These are phyloP conservation scores for Bruguiera gymnorhiza DNA, from an alignment of 345 rosid genomes.

Conservation along the genomic window DNA sequence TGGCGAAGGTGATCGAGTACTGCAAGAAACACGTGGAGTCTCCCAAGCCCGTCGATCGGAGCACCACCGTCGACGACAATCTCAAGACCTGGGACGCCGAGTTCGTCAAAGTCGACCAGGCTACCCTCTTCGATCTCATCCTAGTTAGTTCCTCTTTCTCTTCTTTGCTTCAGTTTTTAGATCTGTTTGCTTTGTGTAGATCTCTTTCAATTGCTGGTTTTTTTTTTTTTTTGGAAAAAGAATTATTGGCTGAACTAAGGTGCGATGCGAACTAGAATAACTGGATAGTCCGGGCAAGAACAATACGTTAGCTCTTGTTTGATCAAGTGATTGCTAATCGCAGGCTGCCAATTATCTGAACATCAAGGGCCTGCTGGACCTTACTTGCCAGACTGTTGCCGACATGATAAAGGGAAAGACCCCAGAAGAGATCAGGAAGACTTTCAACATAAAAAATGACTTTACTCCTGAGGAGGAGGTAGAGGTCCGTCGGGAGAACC, in stretches of 20 bases:
- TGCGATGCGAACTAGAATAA: too few relatives aligned
- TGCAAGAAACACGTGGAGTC: slow-evolving; percentile 32
- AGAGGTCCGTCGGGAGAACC: not conserved
- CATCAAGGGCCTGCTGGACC: not conserved
- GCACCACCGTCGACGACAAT: slow-evolving; percentile 5
- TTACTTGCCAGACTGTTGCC: not conserved
- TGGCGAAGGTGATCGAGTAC: slow-evolving; percentile 34
- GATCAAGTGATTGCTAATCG: too few relatives aligned
- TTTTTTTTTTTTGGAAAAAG: too few relatives aligned
- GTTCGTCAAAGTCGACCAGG: slow-evolving; percentile 31
- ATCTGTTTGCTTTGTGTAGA: not conserved
- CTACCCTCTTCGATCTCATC: slow-evolving; percentile 31
- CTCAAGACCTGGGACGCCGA: slow-evolving; percentile 27
- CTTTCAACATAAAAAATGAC: slow-evolving; percentile 15
- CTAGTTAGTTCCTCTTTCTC: slow-evolving; percentile 1
- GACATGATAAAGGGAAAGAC: slow-evolving; percentile 17
- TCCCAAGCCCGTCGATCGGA: slow-evolving; percentile 3
- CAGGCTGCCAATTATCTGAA: slow-evolving; percentile 18
- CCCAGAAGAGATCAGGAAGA: slow-evolving; percentile 8
- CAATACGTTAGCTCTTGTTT: too few relatives aligned
- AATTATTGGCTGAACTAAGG: too few relatives aligned
- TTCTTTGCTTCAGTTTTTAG: not conserved
- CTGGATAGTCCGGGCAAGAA: too few relatives aligned
- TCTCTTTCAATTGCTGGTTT: too few relatives aligned
- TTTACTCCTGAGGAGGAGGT: slow-evolving; percentile 20